Percentiles rank a stretch among this genome's conserved stretches.
These are phyloP conservation scores for Yarrowia osloensis DNA, from an alignment of 805 yeast genomes.

Conservation along the genomic window DNA sequence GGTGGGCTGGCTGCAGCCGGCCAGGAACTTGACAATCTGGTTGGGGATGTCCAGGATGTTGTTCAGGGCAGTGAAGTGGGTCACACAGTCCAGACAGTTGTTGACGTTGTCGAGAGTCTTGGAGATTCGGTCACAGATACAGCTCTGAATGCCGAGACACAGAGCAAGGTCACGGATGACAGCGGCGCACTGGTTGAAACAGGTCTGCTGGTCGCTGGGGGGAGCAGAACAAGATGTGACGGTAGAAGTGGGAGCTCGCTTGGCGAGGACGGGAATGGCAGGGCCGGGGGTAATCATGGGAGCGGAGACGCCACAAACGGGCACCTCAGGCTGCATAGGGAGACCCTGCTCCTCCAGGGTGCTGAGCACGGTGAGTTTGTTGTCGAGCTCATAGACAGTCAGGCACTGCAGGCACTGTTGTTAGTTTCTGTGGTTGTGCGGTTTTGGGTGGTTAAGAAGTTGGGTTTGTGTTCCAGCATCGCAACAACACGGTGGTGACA, in stretches of 20 bases:
- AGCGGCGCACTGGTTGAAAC: constrained; percentile 5
- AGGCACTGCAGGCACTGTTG: constrained; percentile 28
- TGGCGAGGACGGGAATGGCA: neutral
- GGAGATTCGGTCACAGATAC: constrained; percentile 18
- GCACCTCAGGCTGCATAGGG: constrained; percentile 4
- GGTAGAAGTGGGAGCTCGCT: constrained; percentile 21
- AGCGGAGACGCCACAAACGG: constrained; percentile 9
- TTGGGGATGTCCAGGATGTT: constrained; percentile 10
- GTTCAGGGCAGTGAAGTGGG: neutral
- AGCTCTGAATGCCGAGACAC: constrained; percentile 11
- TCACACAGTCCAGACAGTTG: constrained; percentile 18
- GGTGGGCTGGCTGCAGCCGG: neutral
- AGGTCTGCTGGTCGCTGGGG: constrained; percentile 4
- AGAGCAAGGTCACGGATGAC: constrained; percentile 23
- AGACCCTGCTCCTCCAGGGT: constrained; percentile 19
- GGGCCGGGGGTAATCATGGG: constrained; percentile 30
- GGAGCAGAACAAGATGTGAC: constrained; percentile 5
- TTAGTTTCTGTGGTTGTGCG: neutral
- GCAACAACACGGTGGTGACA: neutral
- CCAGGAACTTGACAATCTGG: neutral
- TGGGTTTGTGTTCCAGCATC: neutral
- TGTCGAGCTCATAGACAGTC: constrained; percentile 11
- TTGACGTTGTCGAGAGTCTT: constrained; percentile 14
- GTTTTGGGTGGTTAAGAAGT: neutral
- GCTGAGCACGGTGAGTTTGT: neutral